These are phyloP conservation scores for Cyberlindnera euphorbiae DNA, from an alignment of 805 yeast genomes.

Conservation along the genomic window DNA sequence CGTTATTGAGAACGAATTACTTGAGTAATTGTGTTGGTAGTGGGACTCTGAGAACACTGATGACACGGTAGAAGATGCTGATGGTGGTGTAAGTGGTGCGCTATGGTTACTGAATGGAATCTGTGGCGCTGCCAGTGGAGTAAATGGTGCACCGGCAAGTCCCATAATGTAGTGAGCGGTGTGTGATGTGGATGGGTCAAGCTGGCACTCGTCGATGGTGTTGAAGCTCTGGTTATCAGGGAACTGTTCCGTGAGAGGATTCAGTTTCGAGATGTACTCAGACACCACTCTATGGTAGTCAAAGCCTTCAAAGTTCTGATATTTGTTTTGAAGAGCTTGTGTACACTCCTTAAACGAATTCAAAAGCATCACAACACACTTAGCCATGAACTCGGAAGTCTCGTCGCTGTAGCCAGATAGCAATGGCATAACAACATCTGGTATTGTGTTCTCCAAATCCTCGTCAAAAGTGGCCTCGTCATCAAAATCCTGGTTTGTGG, in stretches of 20 bases:
- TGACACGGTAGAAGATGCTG: conserved; percentile 27
- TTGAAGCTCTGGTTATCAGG: conserved; percentile 12
- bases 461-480: conserved; percentile 25
- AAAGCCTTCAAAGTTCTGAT: conserved; percentile 10
- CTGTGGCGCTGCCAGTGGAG: conserved; percentile 11
- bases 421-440: conserved; percentile 23
- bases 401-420: conserved; percentile 21
- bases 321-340: conserved; percentile 23
- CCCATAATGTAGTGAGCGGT: conserved; percentile 13
- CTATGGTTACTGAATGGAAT: conserved; percentile 16
- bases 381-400: conserved; percentile 15
- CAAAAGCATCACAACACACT: conserved; percentile 15
- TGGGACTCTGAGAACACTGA: conserved; percentile 17
- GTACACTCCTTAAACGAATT: conserved; percentile 18
- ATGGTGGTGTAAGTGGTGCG: conserved; percentile 30
- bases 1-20: conserved; percentile 13
- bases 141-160: conserved; percentile 4
- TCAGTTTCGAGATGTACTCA: conserved; percentile 27
- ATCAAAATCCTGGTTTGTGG: conserved; percentile 13
- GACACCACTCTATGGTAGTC: conserved; percentile 30
- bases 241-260: conserved; percentile 5
- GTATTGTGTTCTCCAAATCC: conserved; percentile 21
- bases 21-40: conserved; percentile 12
- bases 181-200: conserved; percentile 5
- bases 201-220: conserved; percentile 9